Percentiles rank a stretch among this genome's conserved stretches.
Evolutionary conservation across 768 basidiomycete genomes (phyloP).

Genomic region (Leucosporidium yakuticum): DNA sequence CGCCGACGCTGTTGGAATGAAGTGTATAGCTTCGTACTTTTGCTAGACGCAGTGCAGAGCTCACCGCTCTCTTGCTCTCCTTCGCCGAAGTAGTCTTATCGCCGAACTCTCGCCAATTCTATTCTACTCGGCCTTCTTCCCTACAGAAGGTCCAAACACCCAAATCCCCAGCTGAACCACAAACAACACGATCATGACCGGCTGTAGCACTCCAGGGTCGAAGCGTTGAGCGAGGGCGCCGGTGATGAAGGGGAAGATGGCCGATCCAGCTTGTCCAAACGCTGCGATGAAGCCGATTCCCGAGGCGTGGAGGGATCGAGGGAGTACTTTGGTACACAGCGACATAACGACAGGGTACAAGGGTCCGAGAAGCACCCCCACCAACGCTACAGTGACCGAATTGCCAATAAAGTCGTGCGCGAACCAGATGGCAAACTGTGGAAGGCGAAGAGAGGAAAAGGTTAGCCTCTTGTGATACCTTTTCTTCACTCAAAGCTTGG

Average conservation of each 20-base stretch:
- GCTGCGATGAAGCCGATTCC: slow-evolving; percentile 15
- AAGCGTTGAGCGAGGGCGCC: slow-evolving; percentile 22
- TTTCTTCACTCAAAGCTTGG: too few relatives aligned
- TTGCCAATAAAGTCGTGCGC: slow-evolving; percentile 9
- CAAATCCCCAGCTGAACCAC: background rate
- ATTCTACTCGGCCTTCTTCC: slow-evolving; percentile 15
- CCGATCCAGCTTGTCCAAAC: slow-evolving; percentile 3
- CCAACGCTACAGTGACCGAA: slow-evolving; percentile 3
- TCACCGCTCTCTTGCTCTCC: too few relatives aligned
- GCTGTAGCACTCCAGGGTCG: slow-evolving; percentile 18
- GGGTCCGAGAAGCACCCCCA: slow-evolving; percentile 7
- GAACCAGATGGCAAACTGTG: slow-evolving; percentile 29
- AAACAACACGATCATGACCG: slow-evolving; percentile 18
- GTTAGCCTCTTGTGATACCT: too few relatives aligned
- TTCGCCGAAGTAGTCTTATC: too few relatives aligned
- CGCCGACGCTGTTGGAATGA: too few relatives aligned
- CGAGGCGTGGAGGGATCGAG: slow-evolving; percentile 10
- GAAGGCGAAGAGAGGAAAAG: too few relatives aligned
- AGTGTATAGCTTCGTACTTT: too few relatives aligned
- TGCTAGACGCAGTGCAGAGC: too few relatives aligned
- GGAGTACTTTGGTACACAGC: background rate
- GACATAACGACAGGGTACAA: background rate
- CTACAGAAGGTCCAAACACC: background rate
- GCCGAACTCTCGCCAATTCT: background rate
- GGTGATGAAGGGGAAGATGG: slow-evolving; percentile 25